A percentile compares a stretch with the other conserved stretches of the same genome.
phyloP scores from a whole-genome alignment of 371 early-diverging fungal genomes.

The Mortierella sp. region DNA sequence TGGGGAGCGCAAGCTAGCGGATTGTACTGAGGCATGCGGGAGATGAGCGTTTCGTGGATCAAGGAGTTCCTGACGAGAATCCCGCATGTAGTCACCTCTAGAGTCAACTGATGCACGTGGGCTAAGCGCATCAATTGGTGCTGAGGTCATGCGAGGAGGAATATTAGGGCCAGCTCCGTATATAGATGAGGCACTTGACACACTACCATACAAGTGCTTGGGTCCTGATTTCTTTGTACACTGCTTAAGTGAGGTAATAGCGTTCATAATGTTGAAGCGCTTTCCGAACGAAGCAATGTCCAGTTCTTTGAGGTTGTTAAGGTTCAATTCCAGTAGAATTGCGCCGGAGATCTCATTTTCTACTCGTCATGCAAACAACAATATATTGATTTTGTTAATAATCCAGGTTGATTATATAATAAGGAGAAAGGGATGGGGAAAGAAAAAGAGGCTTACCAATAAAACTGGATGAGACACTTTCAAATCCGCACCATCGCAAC shows the following conservation, averaged over 20 bases:
- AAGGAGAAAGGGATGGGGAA: not conserved
- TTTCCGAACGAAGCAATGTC: slow-evolving; percentile 77
- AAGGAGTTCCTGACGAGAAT: slow-evolving; percentile 32
- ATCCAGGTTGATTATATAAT: too few relatives aligned
- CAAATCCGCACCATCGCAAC: slow-evolving; percentile 71
- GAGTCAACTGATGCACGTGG: slow-evolving; percentile 34
- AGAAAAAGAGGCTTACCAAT: slow-evolving; percentile 59
- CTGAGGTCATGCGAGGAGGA: slow-evolving; percentile 49
- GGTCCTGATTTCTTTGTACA: slow-evolving; percentile 12
- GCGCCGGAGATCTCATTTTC: slow-evolving; percentile 82
- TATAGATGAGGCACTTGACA: slow-evolving; percentile 19
- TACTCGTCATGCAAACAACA: slow-evolving; percentile 14
- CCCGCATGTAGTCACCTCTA: slow-evolving; percentile 40
- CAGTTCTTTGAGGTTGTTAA: slow-evolving; percentile 76
- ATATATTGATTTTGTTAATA: too few relatives aligned
- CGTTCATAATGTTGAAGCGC: slow-evolving; percentile 74
- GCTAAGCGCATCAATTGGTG: slow-evolving; percentile 18
- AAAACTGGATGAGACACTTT: slow-evolving; percentile 64
- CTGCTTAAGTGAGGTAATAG: slow-evolving; percentile 66
- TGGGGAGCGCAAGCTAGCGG: slow-evolving; percentile 18
- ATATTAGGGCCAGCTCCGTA: slow-evolving; percentile 41
- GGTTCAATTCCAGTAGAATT: slow-evolving; percentile 69
- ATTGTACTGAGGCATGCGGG: slow-evolving; percentile 17
- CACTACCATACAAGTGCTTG: slow-evolving; percentile 23
- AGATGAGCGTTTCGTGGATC: slow-evolving; percentile 24